A percentile compares a stretch with the other conserved stretches of the same genome.
Conservation (phyloP, 495 filamentous ascomycete genomes). For the Aspergillus hancockii region DNA sequence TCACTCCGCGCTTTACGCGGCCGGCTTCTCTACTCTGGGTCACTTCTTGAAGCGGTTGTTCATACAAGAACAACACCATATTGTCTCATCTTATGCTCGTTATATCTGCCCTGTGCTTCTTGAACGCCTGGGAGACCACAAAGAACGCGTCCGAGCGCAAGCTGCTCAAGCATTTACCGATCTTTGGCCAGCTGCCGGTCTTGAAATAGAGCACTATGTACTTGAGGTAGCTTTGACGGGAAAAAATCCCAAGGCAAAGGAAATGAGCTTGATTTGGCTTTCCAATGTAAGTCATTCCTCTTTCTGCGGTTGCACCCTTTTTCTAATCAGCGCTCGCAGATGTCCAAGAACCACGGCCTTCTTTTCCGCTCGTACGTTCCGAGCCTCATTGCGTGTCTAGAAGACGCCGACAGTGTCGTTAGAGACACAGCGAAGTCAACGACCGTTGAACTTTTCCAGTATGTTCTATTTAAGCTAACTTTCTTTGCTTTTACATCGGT, state of each 20-base stretch:
- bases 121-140: constrained; percentile 85
- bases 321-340: constrained; percentile 47
- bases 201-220: constrained; percentile 77
- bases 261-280: constrained; percentile 81
- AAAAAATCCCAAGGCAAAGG: constrained; percentile 79
- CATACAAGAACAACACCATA: constrained; percentile 73
- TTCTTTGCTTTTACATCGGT: constrained; percentile 1
- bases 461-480: constrained; percentile 25
- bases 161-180: constrained; percentile 74
- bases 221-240: constrained; percentile 75
- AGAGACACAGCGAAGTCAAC: constrained; percentile 79
- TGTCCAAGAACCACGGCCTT: constrained; percentile 73
- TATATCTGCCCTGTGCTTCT: constrained; percentile 70
- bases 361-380: constrained; percentile 82
- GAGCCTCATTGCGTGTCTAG: constrained; percentile 76
- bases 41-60: constrained; percentile 81
- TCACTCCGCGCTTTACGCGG: constrained; percentile 65
- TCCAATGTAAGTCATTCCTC: constrained; percentile 52
- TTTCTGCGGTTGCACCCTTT: constrained; percentile 10
- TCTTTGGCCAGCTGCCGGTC: constrained; percentile 59
- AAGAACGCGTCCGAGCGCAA: constrained; percentile 73
- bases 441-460: constrained; percentile 85
- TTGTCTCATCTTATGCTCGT: constrained; percentile 63
- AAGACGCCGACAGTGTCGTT: constrained; percentile 85
- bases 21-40: constrained; percentile 80